Evolutionary conservation across 441 rosid species (phyloP), one percentile per base, ranked within the genome.

Genomic region (Aleurites moluccanus): DNA sequence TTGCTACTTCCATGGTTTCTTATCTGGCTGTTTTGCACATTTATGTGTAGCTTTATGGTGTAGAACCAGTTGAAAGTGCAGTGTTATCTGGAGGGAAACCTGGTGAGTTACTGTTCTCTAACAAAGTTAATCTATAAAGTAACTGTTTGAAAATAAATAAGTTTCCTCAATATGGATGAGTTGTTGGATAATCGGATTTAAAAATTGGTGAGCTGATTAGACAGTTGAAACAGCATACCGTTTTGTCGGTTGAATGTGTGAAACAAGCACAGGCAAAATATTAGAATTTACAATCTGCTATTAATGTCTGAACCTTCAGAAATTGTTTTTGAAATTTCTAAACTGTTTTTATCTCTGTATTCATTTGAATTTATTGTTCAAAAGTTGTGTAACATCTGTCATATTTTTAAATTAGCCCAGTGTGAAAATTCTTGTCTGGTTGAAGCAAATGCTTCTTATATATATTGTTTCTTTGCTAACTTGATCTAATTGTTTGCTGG

Each of bases 61-160:
- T 90, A 3, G 91, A 88, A 72, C 91, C 90, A 13, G 88, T 49
- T 66, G 90, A 90, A 84, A 90, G 92, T 75, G 85, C 92, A n/a
- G 70, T 90, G 42, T 68, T 90, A 69, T 81, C 78, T 72, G 92
- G 91, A 65, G 89, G 91, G 64, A 82, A 80, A 63, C 90, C 90
- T 67, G 90, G 92, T 90, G 40, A 82, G 85, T 68, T 57, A 10
- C 20, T 18, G 10, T 62, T 62, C 6, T 25, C 16, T 16, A 1
- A 16, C 21, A 20, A 33, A 62, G 20, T 6, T 62, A 62, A 16
- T 33, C 6, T 33, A 35, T 15, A 35, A 63, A 6, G 15, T 63
- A 38, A 20, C 18, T 18, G 67, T 38, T 38, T 64, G 25, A 23
- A 35, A 64, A 10, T n/a, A 0, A 16, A 30, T 27, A 38, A 9